phyloP scores from a whole-genome alignment of 768 basidiomycete genomes.

The Psilocybe azurescens region DNA sequence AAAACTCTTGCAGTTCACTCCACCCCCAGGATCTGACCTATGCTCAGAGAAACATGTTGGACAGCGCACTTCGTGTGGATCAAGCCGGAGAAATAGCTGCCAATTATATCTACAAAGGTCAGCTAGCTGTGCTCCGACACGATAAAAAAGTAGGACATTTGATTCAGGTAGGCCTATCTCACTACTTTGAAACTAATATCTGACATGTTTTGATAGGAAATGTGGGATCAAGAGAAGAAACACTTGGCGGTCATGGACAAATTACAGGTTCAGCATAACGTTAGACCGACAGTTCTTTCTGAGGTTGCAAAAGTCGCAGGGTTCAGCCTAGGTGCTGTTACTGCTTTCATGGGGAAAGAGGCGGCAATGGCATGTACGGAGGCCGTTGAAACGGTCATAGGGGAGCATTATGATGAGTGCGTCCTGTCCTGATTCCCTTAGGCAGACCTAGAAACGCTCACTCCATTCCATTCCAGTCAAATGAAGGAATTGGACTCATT shows the following conservation, averaged over 20 bases:
- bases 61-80: constrained; percentile 85
- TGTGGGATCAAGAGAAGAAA: constrained; percentile 97
- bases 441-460: not conserved
- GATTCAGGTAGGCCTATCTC: constrained; percentile 65
- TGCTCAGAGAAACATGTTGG: constrained; percentile 55
- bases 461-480: constrained; percentile 65
- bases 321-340: constrained; percentile 83
- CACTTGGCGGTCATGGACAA: constrained; percentile 88
- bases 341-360: constrained; percentile 88
- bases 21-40: constrained; percentile 57
- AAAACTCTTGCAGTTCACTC: constrained; percentile 48
- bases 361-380: constrained; percentile 99
- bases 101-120: constrained; percentile 94
- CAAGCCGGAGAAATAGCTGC: constrained; percentile 96
- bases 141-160: constrained; percentile 62
- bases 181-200: not conserved
- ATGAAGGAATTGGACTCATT: constrained; percentile 72
- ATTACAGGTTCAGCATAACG: constrained; percentile 80
- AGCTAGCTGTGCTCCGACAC: constrained; percentile 72
- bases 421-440: constrained; percentile 33
- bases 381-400: constrained; percentile 96
- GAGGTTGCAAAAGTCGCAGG: constrained; percentile 89
- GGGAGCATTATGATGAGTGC: constrained; percentile 98
- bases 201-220: constrained; percentile 59
- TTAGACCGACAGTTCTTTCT: constrained; percentile 83